A percentile compares a stretch with the other conserved stretches of the same genome.
Evolutionary conservation across 176 grass and related monocot species (phyloP).

Genomic region (Aegilops sharonensis): DNA sequence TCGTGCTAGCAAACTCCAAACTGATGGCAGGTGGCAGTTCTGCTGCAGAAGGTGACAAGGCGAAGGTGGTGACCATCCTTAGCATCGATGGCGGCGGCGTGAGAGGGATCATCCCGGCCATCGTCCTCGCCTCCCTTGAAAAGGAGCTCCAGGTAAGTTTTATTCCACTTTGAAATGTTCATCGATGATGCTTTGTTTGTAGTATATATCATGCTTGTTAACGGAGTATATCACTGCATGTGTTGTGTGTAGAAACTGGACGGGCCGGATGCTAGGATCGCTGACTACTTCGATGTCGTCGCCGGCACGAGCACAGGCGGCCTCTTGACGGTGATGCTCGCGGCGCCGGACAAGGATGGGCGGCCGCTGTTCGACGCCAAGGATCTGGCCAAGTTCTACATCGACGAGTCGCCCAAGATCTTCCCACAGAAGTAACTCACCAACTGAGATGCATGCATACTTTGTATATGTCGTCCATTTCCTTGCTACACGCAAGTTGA

Average conservation of each 20-base stretch:
- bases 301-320: slow-evolving; percentile 77
- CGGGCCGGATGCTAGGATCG: slow-evolving; percentile 50
- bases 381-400: slow-evolving; percentile 55
- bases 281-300: slow-evolving; percentile 70
- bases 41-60: slow-evolving; percentile 23
- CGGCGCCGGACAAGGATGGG: slow-evolving; percentile 40
- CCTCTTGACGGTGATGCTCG: slow-evolving; percentile 58
- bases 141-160: slow-evolving; percentile 55
- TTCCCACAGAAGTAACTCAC: slow-evolving; percentile 58
- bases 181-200: no score
- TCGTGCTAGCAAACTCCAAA: neutral
- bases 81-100: slow-evolving; percentile 78
- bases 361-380: slow-evolving; percentile 58
- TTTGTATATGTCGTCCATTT: neutral
- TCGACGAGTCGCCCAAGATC: slow-evolving; percentile 52
- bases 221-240: neutral
- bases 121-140: slow-evolving; percentile 56
- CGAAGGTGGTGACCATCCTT: slow-evolving; percentile 50
- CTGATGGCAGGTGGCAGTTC: slow-evolving; percentile 22
- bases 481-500: neutral
- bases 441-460: neutral
- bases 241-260: slow-evolving; percentile 47
- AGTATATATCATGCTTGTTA: neutral
- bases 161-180: no score
- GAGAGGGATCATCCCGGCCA: slow-evolving; percentile 73